Evolutionary conservation across 352 stramenopile species (phyloP).

Genomic region (Globisporangium middletonii): DNA sequence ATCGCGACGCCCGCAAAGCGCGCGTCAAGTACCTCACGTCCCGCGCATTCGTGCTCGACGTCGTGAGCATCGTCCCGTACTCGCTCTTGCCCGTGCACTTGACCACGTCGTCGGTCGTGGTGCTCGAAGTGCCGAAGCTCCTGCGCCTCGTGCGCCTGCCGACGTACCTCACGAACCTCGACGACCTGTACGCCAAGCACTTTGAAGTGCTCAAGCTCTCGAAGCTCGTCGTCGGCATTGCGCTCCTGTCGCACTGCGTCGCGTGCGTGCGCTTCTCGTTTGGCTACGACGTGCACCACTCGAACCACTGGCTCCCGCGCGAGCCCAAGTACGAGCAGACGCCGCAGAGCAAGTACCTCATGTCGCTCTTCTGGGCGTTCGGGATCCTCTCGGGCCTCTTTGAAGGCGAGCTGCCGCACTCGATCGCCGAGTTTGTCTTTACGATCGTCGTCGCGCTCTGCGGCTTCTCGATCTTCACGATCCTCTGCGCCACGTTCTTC

Average conservation of each 20-base stretch:
- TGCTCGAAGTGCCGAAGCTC: slow-evolving; percentile 38
- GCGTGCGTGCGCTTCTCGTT: slow-evolving; percentile 58
- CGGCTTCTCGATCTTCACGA: slow-evolving; percentile 67
- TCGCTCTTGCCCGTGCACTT: slow-evolving; percentile 16
- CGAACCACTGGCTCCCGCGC: slow-evolving; percentile 48
- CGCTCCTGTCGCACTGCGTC: slow-evolving; percentile 49
- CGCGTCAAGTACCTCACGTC: slow-evolving; percentile 45
- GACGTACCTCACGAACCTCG: slow-evolving; percentile 42
- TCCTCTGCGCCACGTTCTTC: slow-evolving; percentile 68
- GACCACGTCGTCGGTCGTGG: slow-evolving; percentile 2
- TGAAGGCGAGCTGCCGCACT: slow-evolving; percentile 54
- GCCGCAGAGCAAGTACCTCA: slow-evolving; percentile 32
- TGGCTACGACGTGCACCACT: slow-evolving; percentile 36
- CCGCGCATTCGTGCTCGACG: slow-evolving; percentile 35
- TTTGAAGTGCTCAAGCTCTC: slow-evolving; percentile 45
- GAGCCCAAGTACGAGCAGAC: slow-evolving; percentile 19
- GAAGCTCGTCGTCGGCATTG: slow-evolving; percentile 42
- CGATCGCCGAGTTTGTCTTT: slow-evolving; percentile 51
- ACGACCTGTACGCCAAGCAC: slow-evolving; percentile 57
- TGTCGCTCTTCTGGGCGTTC: slow-evolving; percentile 61
- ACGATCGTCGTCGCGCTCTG: slow-evolving; percentile 55
- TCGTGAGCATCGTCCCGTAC: slow-evolving; percentile 41
- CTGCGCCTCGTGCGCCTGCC: slow-evolving; percentile 32
- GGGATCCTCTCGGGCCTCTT: slow-evolving; percentile 62
- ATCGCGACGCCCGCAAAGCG: slow-evolving; percentile 33